Evolutionary conservation across 805 yeast species (phyloP).

Genomic region (Candida sonorensis): DNA sequence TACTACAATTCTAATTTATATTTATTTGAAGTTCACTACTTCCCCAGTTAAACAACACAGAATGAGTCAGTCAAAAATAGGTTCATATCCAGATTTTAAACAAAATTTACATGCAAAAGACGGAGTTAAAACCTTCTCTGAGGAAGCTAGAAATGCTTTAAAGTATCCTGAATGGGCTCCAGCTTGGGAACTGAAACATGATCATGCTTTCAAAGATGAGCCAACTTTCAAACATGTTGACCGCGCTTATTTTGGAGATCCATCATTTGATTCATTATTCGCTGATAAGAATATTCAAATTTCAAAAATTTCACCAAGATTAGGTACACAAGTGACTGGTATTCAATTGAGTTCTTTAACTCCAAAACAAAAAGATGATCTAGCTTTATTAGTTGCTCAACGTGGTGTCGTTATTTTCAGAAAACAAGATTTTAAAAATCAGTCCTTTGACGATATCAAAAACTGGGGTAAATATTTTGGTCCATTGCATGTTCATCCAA

Average conservation of each 20-base stretch:
- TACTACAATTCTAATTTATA: no score
- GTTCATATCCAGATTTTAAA: no score
- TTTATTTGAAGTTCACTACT: no score
- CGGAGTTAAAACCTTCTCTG: conserved; percentile 37
- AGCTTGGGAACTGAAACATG: conserved; percentile 53
- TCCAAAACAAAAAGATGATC: conserved; percentile 52
- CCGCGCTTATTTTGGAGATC: conserved; percentile 53
- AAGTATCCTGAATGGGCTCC: conserved; percentile 52
- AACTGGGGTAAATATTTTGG: conserved; percentile 60
- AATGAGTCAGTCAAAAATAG: no score
- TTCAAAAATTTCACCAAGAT: conserved; percentile 52
- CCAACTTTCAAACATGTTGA: conserved; percentile 49
- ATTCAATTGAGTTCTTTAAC: conserved; percentile 48
- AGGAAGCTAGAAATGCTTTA: conserved; percentile 27
- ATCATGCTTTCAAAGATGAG: conserved; percentile 24
- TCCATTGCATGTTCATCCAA: conserved; percentile 61
- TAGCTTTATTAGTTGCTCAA: conserved; percentile 47
- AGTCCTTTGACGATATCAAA: conserved; percentile 38
- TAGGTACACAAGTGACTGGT: conserved; percentile 56
- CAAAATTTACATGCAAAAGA: no score
- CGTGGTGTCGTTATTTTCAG: conserved; percentile 60
- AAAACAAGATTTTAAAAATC: conserved; percentile 53
- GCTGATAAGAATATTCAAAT: conserved; percentile 16
- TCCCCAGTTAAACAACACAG: no score
- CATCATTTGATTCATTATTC: conserved; percentile 41